Percentiles rank a stretch among this genome's conserved stretches.
Conservation (phyloP, 2,329 filamentous ascomycete species). For the Chaetomium olivaceum region DNA sequence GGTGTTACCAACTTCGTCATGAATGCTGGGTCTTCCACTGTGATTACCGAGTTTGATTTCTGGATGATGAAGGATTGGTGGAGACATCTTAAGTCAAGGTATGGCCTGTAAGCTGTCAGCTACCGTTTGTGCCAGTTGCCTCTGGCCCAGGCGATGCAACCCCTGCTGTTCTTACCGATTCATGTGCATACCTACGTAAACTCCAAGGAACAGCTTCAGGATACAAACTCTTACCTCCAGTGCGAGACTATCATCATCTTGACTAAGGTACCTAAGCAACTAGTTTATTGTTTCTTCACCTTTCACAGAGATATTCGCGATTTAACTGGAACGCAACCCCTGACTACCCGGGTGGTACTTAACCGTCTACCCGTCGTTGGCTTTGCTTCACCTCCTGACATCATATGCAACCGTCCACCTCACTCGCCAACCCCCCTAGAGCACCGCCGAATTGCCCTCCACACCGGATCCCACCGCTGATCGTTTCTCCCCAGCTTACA, state of each 20-base stretch:
- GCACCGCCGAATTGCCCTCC: constrained; percentile 13
- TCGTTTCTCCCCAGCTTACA: constrained; percentile 16
- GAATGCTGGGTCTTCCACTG: neutral
- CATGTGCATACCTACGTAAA: neutral
- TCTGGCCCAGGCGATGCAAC: neutral
- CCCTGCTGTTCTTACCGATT: neutral
- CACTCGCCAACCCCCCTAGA: neutral
- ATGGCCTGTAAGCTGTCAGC: neutral
- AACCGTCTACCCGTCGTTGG: too few species aligned
- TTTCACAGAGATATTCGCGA: too few species aligned
- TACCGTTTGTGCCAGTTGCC: neutral
- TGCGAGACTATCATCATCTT: too few species aligned
- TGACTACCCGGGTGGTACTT: too few species aligned
- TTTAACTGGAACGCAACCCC: too few species aligned
- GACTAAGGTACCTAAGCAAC: too few species aligned
- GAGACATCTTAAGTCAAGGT: neutral
- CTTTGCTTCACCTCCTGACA: neutral
- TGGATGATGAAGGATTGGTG: constrained; percentile 8
- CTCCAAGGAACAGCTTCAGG: neutral
- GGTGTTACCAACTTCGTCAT: constrained; percentile 5
- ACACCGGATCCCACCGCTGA: constrained; percentile 13
- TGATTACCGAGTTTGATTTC: constrained; percentile 5
- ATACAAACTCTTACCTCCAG: neutral
- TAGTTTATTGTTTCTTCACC: too few species aligned
- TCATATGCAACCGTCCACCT: neutral